A percentile compares a stretch with the other conserved stretches of the same genome.
Conservation (phyloP, 1,139 yeast genomes). For the Diutina rugosa region DNA sequence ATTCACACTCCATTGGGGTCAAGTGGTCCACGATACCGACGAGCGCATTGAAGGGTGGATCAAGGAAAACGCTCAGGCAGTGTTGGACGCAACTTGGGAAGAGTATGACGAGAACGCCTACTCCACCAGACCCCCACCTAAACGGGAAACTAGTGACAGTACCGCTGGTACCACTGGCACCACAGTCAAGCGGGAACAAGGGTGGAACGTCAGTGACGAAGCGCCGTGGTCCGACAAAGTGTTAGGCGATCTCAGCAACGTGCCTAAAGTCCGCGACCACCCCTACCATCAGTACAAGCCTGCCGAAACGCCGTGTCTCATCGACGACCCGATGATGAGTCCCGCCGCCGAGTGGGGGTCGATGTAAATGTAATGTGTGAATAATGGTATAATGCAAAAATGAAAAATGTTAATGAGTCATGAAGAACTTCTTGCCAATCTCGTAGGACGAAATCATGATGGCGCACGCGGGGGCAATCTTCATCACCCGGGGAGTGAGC, state of each 20-base stretch:
- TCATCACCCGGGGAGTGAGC: constrained; percentile 69
- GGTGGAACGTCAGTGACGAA: background rate
- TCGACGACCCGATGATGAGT: background rate
- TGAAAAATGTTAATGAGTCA: constrained; percentile 2
- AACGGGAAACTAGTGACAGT: background rate
- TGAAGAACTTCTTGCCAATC: constrained; percentile 61
- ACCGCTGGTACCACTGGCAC: background rate
- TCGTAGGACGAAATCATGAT: constrained; percentile 96
- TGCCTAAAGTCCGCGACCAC: background rate
- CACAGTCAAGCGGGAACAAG: background rate
- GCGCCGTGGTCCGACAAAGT: background rate
- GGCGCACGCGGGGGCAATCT: constrained; percentile 96
- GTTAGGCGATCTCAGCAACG: background rate
- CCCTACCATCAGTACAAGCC: background rate
- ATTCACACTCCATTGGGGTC: background rate
- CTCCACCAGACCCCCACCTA: background rate
- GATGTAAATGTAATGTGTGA: background rate
- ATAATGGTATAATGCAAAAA: background rate
- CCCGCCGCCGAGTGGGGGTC: background rate
- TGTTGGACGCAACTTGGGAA: background rate
- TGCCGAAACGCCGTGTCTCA: background rate
- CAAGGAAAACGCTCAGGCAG: background rate
- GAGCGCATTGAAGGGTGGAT: background rate
- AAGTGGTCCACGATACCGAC: background rate
- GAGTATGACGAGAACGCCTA: background rate